A percentile compares a stretch with the other conserved stretches of the same genome.
Conservation (phyloP, 768 basidiomycete species). For the Calocera cornea region DNA sequence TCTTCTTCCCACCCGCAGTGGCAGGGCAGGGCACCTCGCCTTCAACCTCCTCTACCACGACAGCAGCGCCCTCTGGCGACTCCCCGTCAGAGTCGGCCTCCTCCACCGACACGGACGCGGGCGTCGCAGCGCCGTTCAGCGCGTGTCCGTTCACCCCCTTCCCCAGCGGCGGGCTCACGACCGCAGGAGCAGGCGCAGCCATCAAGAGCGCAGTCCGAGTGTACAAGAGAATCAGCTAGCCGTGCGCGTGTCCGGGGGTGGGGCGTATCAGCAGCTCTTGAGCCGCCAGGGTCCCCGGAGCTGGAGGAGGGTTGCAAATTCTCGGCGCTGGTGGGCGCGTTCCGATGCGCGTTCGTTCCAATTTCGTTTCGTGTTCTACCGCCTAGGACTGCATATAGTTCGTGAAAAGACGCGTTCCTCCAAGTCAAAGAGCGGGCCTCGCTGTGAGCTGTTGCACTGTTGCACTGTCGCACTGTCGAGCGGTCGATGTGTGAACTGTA, state of each 20-base stretch:
- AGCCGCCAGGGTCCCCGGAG: neutral
- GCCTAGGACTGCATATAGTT: neutral
- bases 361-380: neutral
- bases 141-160: no score
- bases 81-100: neutral
- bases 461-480: neutral
- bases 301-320: no score
- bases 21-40: constrained; percentile 14
- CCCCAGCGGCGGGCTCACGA: neutral
- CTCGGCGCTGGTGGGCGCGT: no score
- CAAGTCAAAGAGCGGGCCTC: no score
- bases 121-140: neutral
- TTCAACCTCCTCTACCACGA: no score
- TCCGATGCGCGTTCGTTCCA: no score
- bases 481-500: neutral
- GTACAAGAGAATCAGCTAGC: no score
- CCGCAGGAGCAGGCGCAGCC: neutral
- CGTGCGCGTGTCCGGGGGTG: no score
- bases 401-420: no score
- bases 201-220: no score
- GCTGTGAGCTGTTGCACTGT: no score
- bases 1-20: constrained; percentile 11
- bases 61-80: neutral
- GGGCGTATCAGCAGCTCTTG: neutral
- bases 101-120: neutral